These are phyloP conservation scores for Alternaria sp. DNA, from an alignment of 2,329 filamentous ascomycete species.

Conservation along the genomic window DNA sequence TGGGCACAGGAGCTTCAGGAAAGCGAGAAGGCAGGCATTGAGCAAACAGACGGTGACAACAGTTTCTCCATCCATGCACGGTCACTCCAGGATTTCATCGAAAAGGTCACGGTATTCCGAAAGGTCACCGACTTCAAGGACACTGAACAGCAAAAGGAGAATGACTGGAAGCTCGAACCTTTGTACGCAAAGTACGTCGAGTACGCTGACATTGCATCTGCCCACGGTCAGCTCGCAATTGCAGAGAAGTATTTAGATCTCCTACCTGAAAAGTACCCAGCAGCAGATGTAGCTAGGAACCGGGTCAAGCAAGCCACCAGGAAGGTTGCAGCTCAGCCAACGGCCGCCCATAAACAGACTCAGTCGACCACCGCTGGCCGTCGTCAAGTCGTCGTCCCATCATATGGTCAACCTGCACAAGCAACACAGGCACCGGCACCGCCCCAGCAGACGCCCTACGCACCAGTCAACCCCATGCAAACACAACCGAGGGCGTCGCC, in stretches of 20 bases:
- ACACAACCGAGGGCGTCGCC: constrained; percentile 37
- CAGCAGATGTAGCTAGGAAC: constrained; percentile 85
- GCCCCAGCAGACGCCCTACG: constrained; percentile 33
- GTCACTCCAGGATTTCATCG: constrained; percentile 90
- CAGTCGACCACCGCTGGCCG: constrained; percentile 49
- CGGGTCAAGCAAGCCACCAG: constrained; percentile 85
- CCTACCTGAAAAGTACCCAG: constrained; percentile 81
- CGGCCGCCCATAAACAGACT: constrained; percentile 53
- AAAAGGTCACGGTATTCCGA: constrained; percentile 97
- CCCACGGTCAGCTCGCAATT: constrained; percentile 83
- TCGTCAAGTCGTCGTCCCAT: constrained; percentile 49
- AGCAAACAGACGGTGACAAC: constrained; percentile 74
- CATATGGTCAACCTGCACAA: constrained; percentile 37
- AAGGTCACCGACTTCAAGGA: constrained; percentile 93
- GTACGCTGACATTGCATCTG: constrained; percentile 93
- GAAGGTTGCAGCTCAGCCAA: constrained; percentile 60
- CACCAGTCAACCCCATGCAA: constrained; percentile 40
- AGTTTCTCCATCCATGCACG: constrained; percentile 91
- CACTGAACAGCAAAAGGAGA: constrained; percentile 71
- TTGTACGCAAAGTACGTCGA: constrained; percentile 96
- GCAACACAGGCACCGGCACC: constrained; percentile 30
- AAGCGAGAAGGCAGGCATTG: constrained; percentile 76
- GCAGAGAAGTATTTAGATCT: constrained; percentile 93
- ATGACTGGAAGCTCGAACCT: constrained; percentile 86
- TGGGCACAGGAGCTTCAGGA: constrained; percentile 93